Percentiles rank a stretch among this genome's conserved stretches.
Conservation (phyloP, 805 yeast genomes). For the Wickerhamomyces kurtzmanii region DNA sequence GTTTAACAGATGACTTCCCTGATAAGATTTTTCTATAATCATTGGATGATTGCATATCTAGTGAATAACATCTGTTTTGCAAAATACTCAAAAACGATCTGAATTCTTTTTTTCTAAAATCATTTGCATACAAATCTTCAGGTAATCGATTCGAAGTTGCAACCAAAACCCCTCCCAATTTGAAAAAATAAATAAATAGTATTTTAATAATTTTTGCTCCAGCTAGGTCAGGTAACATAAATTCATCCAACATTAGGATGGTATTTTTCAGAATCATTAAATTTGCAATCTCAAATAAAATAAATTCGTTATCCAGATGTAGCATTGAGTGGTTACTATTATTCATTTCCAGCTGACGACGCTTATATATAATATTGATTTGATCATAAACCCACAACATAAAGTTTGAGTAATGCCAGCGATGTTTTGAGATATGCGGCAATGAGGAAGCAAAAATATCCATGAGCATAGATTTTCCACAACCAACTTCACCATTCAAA, state of each 20-base stretch:
- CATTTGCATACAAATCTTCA: constrained; percentile 59
- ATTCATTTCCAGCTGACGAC: constrained; percentile 26
- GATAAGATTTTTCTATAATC: constrained; percentile 40
- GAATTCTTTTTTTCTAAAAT: constrained; percentile 50
- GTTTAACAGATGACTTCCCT: constrained; percentile 5
- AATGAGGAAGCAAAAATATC: constrained; percentile 60
- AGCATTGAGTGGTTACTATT: constrained; percentile 16
- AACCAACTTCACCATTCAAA: constrained; percentile 60
- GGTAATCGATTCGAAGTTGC: constrained; percentile 71
- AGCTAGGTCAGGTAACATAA: constrained; percentile 70
- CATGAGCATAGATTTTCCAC: constrained; percentile 68
- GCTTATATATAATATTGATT: constrained; percentile 43
- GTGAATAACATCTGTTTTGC: constrained; percentile 46
- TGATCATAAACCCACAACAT: constrained; percentile 59
- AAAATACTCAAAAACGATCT: constrained; percentile 45
- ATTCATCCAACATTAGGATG: constrained; percentile 58
- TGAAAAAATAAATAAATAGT: constrained; percentile 59
- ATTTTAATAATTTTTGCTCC: constrained; percentile 61
- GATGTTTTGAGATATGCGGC: constrained; percentile 51
- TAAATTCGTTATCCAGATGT: constrained; percentile 49
- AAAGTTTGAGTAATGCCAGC: constrained; percentile 67
- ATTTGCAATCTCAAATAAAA: constrained; percentile 57
- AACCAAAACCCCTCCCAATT: constrained; percentile 64
- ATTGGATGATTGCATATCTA: constrained; percentile 48
- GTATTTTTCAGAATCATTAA: constrained; percentile 50